A percentile compares a stretch with the other conserved stretches of the same genome.
Conservation (phyloP, 441 rosid genomes). For the Capsella rubella region DNA sequence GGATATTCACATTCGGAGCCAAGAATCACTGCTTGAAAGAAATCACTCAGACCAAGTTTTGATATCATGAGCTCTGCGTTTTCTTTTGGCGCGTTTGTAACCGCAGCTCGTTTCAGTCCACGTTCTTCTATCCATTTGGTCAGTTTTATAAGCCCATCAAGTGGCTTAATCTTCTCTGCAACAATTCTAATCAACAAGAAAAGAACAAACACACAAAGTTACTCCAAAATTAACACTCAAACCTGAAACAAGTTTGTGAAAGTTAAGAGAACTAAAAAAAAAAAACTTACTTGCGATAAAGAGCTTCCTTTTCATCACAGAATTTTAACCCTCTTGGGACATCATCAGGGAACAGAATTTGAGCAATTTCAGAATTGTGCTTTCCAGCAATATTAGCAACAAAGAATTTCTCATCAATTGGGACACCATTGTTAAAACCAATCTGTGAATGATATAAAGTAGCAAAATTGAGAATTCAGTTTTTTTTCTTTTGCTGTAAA, state of each 20-base stretch:
- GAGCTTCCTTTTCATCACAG: slow-evolving; percentile 78
- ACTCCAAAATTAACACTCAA: slow-evolving; percentile 5
- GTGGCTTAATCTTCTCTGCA: slow-evolving; percentile 58
- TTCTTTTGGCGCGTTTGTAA: slow-evolving; percentile 86
- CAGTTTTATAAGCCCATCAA: slow-evolving; percentile 72
- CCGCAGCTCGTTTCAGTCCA: slow-evolving; percentile 89
- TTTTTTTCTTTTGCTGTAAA: no score
- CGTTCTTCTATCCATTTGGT: slow-evolving; percentile 88
- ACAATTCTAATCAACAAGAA: slow-evolving; percentile 61
- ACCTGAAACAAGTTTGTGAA: background rate
- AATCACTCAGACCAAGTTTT: slow-evolving; percentile 76
- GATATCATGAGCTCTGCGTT: slow-evolving; percentile 91
- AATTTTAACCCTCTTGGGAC: slow-evolving; percentile 65
- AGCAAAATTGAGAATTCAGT: background rate
- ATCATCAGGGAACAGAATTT: slow-evolving; percentile 73
- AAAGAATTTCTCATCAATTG: slow-evolving; percentile 79
- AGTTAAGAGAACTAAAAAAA: background rate
- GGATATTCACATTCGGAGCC: slow-evolving; percentile 82
- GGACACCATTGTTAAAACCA: slow-evolving; percentile 84
- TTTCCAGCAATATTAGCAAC: slow-evolving; percentile 74
- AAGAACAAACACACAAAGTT: background rate
- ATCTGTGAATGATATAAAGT: slow-evolving; percentile 54
- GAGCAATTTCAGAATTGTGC: slow-evolving; percentile 81
- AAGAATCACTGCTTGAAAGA: slow-evolving; percentile 73
- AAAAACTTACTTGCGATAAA: slow-evolving; percentile 69